These are phyloP conservation scores for Phialocephala sp. DNA, from an alignment of 2,329 filamentous ascomycete species.

Conservation along the genomic window DNA sequence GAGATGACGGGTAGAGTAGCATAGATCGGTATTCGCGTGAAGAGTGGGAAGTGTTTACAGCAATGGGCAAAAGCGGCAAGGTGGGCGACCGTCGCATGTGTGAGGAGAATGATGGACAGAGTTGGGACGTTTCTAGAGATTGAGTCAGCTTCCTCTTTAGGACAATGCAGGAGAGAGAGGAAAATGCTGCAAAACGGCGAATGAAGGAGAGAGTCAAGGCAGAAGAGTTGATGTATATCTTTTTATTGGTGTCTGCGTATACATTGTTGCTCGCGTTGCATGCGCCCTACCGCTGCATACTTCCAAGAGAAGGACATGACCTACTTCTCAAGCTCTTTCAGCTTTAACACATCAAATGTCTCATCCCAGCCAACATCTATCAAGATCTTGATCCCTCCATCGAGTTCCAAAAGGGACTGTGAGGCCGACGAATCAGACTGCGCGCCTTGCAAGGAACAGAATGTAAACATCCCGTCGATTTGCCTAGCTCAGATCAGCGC, in stretches of 20 bases:
- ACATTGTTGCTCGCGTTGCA: slow-evolving; percentile 26
- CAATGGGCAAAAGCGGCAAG: slow-evolving; percentile 94
- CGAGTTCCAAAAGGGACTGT: slow-evolving; percentile 94
- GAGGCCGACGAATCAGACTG: slow-evolving; percentile 86
- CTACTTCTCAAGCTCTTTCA: slow-evolving; percentile 90
- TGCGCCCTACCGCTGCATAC: slow-evolving; percentile 16
- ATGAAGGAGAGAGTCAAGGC: slow-evolving; percentile 23
- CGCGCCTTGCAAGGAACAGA: slow-evolving; percentile 89
- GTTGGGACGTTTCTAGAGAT: slow-evolving; percentile 80
- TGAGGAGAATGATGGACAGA: slow-evolving; percentile 90
- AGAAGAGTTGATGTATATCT: slow-evolving; percentile 28
- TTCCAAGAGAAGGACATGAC: slow-evolving; percentile 37
- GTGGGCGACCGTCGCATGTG: slow-evolving; percentile 90
- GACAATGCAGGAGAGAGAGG: neutral
- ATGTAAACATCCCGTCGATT: slow-evolving; percentile 80
- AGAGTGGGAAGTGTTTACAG: slow-evolving; percentile 94
- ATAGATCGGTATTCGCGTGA: slow-evolving; percentile 91
- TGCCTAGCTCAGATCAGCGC: slow-evolving; percentile 19
- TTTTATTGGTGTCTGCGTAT: slow-evolving; percentile 40
- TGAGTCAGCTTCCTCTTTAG: slow-evolving; percentile 31
- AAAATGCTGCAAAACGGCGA: neutral
- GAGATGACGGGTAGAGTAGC: slow-evolving; percentile 93
- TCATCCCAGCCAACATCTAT: slow-evolving; percentile 98
- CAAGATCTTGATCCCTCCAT: slow-evolving; percentile 94
- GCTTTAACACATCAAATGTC: slow-evolving; percentile 79